A percentile compares a stretch with the other conserved stretches of the same genome.
Evolutionary conservation across 176 grass and related monocot genomes (phyloP).

Genomic region (Puccinellia tenuiflora): DNA sequence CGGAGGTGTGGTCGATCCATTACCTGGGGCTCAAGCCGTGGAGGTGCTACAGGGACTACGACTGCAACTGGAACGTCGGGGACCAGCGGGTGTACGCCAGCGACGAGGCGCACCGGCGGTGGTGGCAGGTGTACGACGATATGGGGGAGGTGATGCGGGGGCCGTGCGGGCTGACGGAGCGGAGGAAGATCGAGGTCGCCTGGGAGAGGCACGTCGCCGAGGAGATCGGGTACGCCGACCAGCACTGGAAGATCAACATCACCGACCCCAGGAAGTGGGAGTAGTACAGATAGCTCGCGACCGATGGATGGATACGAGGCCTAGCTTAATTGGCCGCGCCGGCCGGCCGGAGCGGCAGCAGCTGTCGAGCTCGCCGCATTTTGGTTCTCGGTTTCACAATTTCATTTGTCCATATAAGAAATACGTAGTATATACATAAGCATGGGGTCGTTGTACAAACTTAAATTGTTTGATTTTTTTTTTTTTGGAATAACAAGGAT

Average conservation of each 20-base stretch:
- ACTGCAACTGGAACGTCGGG: constrained; percentile 84
- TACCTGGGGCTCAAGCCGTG: constrained; percentile 90
- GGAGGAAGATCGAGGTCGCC: constrained; percentile 53
- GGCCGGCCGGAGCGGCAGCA: neutral
- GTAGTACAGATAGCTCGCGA: neutral
- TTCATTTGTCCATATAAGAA: constrained; percentile 10
- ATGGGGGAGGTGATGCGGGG: constrained; percentile 57
- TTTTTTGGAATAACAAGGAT: too few relatives aligned
- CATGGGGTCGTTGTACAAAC: neutral
- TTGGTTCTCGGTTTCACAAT: neutral
- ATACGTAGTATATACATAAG: neutral
- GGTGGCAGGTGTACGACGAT: constrained; percentile 81
- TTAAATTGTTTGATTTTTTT: neutral
- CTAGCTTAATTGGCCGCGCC: neutral
- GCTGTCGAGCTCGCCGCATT: constrained; percentile 14
- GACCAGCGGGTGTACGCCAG: constrained; percentile 74
- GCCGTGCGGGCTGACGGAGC: constrained; percentile 53
- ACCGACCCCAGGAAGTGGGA: constrained; percentile 67
- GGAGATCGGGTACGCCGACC: constrained; percentile 37
- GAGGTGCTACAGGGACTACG: constrained; percentile 86
- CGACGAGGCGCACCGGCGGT: constrained; percentile 59
- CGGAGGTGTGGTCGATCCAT: constrained; percentile 71
- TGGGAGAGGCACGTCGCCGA: constrained; percentile 58
- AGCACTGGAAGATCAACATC: constrained; percentile 79
- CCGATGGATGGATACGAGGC: neutral